These are phyloP conservation scores for Niebla homalea DNA, from an alignment of 495 filamentous ascomycete genomes.

Conservation along the genomic window DNA sequence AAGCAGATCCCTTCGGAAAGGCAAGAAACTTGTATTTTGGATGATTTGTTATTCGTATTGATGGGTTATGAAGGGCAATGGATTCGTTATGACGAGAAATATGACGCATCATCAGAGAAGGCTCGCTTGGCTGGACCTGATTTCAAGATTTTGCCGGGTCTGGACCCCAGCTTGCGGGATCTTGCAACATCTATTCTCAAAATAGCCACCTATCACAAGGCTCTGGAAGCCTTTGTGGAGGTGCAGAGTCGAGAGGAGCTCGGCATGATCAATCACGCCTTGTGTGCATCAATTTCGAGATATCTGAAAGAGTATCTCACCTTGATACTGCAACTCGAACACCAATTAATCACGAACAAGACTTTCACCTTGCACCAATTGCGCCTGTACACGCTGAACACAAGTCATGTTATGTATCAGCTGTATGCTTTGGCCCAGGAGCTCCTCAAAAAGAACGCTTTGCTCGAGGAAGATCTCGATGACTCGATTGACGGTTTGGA, in stretches of 20 bases:
- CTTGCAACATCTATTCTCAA: conserved; percentile 78
- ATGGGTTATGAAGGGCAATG: conserved; percentile 99
- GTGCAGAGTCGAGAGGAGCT: conserved; percentile 87
- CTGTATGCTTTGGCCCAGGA: conserved; percentile 79
- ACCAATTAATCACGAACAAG: conserved; percentile 74
- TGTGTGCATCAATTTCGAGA: conserved; percentile 86
- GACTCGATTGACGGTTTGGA: conserved; percentile 71
- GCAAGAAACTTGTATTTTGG: conserved; percentile 76
- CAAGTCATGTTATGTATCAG: conserved; percentile 77
- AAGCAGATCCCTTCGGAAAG: conserved; percentile 58
- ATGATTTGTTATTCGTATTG: conserved; percentile 85
- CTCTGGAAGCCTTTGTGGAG: conserved; percentile 85
- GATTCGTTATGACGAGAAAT: conserved; percentile 68
- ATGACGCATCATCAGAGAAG: conserved; percentile 72
- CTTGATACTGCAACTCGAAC: conserved; percentile 83
- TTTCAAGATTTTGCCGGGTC: conserved; percentile 66
- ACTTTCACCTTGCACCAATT: conserved; percentile 84
- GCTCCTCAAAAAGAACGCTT: conserved; percentile 69
- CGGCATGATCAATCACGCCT: conserved; percentile 88
- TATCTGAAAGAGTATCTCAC: conserved; percentile 85
- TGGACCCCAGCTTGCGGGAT: conserved; percentile 85
- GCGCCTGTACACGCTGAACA: conserved; percentile 80
- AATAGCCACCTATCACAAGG: conserved; percentile 87
- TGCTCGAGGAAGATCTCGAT: conserved; percentile 75
- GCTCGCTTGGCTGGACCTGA: conserved; percentile 69